Evolutionary conservation across 2,329 filamentous ascomycete genomes (phyloP), one percentile per base, ranked within the genome.

Genomic region (Scolecobasidium constrictum): DNA sequence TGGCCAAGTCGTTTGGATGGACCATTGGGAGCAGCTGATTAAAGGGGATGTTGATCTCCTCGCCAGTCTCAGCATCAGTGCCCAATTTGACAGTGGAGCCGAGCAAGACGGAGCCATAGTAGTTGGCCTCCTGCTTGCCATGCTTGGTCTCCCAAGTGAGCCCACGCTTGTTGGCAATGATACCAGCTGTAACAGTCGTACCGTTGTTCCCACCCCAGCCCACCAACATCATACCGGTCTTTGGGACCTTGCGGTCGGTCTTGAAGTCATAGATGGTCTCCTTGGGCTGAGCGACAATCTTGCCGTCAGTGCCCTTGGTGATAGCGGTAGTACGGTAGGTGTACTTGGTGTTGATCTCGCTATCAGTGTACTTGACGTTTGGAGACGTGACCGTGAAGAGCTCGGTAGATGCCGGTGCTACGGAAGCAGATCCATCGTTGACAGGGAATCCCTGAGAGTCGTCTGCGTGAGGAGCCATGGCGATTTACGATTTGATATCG

Each of bases 161-260:
- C 46, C 78, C 75, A 54, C 81, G 84, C 60, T 86, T 84, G 69
- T 98, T 98, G 66, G 90, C 92, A 61, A 98, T 76, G 66, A 98
- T 94, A 63, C 90, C 92, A 48, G 92, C 92, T 47, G 92, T 96
- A 49, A 98, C 86, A 46, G 92, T 98, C 52, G 86, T 86, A 52
- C 92, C 92, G 62, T 98, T 98, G 78, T 98, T 98, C 59, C 92
- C 92, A 66, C 92, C 92, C 79, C 83, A 90, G 50, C 92, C 92
- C 52, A 98, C 90, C 52, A 98, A 76, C 92, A 98, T 96, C 71
- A 95, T 77, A 59, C 92, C 92, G 53, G 86, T 77, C 74, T 90
- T 94, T 66, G 87, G 86, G 47, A 96, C 77, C 66, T 84, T 85
- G 63, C 90, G 86, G 62, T 94, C 83, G 58, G 92, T 85, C 75